Evolutionary conservation across 306 rosid species (phyloP).

Genomic region (Cicer yamashitae): DNA sequence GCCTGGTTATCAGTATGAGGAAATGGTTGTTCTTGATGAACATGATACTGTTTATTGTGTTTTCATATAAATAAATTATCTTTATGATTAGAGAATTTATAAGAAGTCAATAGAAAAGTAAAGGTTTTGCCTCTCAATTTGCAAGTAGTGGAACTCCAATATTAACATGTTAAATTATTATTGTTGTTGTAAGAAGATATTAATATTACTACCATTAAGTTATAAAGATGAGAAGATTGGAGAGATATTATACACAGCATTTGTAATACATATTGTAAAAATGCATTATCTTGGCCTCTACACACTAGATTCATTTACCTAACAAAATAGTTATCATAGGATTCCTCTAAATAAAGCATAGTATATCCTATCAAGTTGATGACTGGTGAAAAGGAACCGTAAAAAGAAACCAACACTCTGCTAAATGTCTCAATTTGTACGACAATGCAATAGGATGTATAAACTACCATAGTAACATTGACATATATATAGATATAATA

Average conservation of each 20-base stretch:
- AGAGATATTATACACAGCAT: not conserved
- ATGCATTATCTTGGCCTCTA: not conserved
- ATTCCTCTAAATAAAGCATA: constrained; percentile 43
- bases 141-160: not conserved
- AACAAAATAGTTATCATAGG: constrained; percentile 25
- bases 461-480: not conserved
- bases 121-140: too few species aligned
- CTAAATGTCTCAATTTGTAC: not conserved
- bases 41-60: too few species aligned
- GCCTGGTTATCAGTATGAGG: too few species aligned
- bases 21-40: too few species aligned
- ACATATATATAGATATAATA: constrained; percentile 39
- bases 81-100: too few species aligned
- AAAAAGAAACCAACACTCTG: not conserved
- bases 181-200: too few species aligned
- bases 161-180: not conserved
- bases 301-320: not conserved
- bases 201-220: too few species aligned
- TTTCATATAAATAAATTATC: too few species aligned
- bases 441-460: constrained; percentile 28
- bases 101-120: too few species aligned
- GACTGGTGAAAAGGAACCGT: constrained; percentile 21
- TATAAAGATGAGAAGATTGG: not conserved
- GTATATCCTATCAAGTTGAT: constrained; percentile 28
- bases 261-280: not conserved